Evolutionary conservation across 805 yeast genomes (phyloP).

Genomic region (Metschnikowia drakensbergensis): DNA sequence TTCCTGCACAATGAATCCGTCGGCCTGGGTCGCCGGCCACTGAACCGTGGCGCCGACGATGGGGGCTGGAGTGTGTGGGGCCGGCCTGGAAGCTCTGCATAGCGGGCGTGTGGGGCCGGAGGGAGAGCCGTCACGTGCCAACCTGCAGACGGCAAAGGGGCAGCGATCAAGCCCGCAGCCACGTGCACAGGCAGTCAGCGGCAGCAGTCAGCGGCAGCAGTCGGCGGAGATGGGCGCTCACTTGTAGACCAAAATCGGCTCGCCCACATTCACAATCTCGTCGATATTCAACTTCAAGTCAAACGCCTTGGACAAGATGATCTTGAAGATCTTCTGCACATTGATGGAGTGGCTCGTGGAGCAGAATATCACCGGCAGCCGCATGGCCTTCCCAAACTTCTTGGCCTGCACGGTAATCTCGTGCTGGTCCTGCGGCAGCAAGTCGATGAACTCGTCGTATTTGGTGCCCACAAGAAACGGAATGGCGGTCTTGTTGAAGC

Average conservation of each 20-base stretch:
- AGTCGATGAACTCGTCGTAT: conserved; percentile 79
- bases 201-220: no score
- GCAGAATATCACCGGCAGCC: conserved; percentile 77
- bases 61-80: no score
- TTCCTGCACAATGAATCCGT: no score
- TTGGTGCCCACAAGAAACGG: conserved; percentile 92
- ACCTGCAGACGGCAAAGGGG: no score
- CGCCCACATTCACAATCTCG: conserved; percentile 83
- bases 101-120: no score
- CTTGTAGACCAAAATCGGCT: conserved; percentile 76
- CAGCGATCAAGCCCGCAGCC: no score
- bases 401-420: conserved; percentile 81
- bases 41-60: no score
- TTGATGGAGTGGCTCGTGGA: conserved; percentile 91
- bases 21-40: no score
- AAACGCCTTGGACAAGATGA: conserved; percentile 85
- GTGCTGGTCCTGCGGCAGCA: conserved; percentile 75
- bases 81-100: no score
- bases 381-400: conserved; percentile 85
- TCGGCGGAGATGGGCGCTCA: conserved; percentile 4
- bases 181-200: no score
- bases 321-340: conserved; percentile 89
- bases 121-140: no score
- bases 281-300: conserved; percentile 79
- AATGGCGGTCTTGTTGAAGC: conserved; percentile 84